Percentiles rank a stretch among this genome's conserved stretches.
Evolutionary conservation across 345 rosid species (phyloP).

Genomic region (Eucalyptus brandiana): DNA sequence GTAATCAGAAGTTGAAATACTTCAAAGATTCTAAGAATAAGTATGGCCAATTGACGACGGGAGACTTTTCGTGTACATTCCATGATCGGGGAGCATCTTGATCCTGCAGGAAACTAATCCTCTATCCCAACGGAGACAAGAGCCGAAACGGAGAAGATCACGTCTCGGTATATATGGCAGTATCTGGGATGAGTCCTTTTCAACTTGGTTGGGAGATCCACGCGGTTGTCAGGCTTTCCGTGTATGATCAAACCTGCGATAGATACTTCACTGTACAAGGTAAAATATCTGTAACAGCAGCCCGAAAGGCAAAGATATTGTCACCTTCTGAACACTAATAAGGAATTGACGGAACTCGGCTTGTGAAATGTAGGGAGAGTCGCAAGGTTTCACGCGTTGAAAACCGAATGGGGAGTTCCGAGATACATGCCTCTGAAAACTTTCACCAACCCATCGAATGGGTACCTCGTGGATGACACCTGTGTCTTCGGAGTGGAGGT

Average conservation of each 20-base stretch:
- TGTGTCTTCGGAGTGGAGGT: slow-evolving; percentile 1
- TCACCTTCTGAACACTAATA: not conserved
- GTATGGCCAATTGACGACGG: not conserved
- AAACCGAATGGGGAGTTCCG: not conserved
- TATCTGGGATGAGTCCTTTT: not conserved
- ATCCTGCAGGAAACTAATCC: not conserved
- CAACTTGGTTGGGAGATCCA: not conserved
- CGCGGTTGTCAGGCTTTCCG: not conserved
- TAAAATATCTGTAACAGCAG: not conserved
- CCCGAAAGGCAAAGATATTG: not conserved
- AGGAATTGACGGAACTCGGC: not conserved
- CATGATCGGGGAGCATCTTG: not conserved
- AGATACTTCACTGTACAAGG: not conserved
- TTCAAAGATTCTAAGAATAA: not conserved
- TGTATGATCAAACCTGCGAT: not conserved
- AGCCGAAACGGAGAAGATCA: not conserved
- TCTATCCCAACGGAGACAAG: not conserved
- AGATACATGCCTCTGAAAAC: not conserved
- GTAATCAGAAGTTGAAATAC: not conserved
- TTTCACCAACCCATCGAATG: not conserved
- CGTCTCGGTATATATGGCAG: not conserved
- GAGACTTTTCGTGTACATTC: not conserved
- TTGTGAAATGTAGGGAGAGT: not conserved
- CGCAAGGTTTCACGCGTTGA: not conserved
- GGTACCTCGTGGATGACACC: not conserved